These are phyloP conservation scores for Fusarium lateritium DNA, from an alignment of 2,329 filamentous ascomycete genomes.

Conservation along the genomic window DNA sequence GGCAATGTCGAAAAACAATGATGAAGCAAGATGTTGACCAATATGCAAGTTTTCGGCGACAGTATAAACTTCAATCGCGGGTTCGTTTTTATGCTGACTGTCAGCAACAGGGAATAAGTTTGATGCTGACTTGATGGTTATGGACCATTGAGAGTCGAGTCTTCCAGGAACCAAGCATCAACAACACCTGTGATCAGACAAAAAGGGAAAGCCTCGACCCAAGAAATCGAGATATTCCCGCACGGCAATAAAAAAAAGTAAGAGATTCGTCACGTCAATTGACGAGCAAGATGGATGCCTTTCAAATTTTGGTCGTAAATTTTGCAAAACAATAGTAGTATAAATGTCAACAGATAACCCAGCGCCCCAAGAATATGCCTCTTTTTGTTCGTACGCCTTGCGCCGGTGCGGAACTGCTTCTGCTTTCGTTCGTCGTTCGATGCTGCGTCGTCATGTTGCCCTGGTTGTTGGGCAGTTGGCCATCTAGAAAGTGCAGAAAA, in stretches of 20 bases:
- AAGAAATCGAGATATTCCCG: conserved; percentile 20
- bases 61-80: conserved; percentile 1
- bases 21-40: not conserved
- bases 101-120: not conserved
- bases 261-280: conserved; percentile 10
- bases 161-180: not conserved
- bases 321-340: conserved; percentile 48
- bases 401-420: conserved; percentile 56
- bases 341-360: conserved; percentile 56
- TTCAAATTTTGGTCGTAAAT: conserved; percentile 41
- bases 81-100: not conserved
- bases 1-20: not conserved
- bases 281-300: conserved; percentile 24
- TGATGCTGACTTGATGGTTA: not conserved
- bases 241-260: conserved; percentile 4
- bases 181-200: not conserved
- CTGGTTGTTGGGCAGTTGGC: conserved; percentile 46
- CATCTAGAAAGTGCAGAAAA: conserved; percentile 50
- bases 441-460: conserved; percentile 53
- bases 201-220: not conserved
- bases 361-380: conserved; percentile 57
- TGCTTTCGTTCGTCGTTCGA: conserved; percentile 53
- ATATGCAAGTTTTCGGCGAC: not conserved
- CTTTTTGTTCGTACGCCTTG: conserved; percentile 58
- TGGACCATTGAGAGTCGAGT: not conserved